These are phyloP conservation scores for Septoria linicola DNA, from an alignment of 2,329 filamentous ascomycete species.

Conservation along the genomic window DNA sequence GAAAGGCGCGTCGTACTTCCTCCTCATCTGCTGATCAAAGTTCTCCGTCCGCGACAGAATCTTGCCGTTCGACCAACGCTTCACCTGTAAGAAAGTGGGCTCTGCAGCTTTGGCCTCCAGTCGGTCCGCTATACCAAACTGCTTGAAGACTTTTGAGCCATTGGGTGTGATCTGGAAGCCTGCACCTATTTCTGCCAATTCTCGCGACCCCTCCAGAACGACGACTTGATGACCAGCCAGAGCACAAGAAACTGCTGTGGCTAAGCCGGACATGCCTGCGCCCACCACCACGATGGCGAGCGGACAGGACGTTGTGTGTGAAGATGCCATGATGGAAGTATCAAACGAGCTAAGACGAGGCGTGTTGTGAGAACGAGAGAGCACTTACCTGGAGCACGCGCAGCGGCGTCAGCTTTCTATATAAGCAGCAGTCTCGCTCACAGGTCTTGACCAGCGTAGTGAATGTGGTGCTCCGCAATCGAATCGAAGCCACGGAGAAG, in stretches of 20 bases:
- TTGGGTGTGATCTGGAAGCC: conserved; percentile 55
- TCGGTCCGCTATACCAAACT: conserved; percentile 51
- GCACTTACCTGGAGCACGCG: no score
- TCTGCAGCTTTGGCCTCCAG: conserved; percentile 43
- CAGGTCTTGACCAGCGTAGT: no score
- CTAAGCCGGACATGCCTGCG: conserved; percentile 38
- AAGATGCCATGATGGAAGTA: conserved; percentile 16
- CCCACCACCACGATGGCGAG: conserved; percentile 37
- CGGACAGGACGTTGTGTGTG: conserved; percentile 21
- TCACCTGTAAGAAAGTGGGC: conserved; percentile 53
- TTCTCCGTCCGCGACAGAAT: conserved; percentile 51
- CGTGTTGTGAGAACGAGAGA: neutral
- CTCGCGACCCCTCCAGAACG: conserved; percentile 38
- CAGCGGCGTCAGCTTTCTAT: no score
- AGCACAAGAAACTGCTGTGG: conserved; percentile 36
- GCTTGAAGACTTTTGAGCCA: conserved; percentile 41
- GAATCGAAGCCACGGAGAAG: neutral
- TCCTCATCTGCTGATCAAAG: conserved; percentile 55
- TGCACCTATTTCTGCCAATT: conserved; percentile 51
- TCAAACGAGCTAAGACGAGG: neutral
- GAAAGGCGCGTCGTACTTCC: conserved; percentile 58
- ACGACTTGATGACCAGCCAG: conserved; percentile 37
- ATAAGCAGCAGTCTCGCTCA: no score
- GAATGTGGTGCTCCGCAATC: no score
- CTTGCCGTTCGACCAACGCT: conserved; percentile 52